Evolutionary conservation across 179 eudicot genomes (phyloP).

Genomic region (Patellifolia procumbens): DNA sequence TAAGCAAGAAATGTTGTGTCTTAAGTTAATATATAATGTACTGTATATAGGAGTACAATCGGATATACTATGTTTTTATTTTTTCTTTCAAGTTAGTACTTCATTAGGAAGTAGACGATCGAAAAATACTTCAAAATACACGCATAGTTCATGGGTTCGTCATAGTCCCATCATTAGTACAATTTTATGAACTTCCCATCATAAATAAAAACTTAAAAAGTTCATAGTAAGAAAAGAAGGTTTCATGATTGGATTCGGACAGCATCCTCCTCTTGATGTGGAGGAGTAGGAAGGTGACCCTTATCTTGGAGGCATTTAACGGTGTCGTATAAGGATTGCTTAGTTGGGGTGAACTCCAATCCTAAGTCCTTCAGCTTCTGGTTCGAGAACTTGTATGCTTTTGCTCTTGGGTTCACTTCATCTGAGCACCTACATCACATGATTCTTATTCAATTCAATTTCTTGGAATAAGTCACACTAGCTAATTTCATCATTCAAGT

Average conservation of each 20-base stretch:
- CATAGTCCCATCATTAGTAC: constrained; percentile 11
- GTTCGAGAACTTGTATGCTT: constrained; percentile 80
- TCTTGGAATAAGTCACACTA: neutral
- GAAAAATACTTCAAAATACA: neutral
- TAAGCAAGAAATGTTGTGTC: too few relatives aligned
- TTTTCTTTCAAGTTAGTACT: too few relatives aligned
- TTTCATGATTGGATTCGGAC: constrained; percentile 36
- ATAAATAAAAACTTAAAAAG: too few relatives aligned
- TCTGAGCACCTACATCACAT: constrained; percentile 73
- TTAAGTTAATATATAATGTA: too few relatives aligned
- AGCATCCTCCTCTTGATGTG: constrained; percentile 48
- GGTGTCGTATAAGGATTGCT: constrained; percentile 72
- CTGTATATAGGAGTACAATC: too few relatives aligned
- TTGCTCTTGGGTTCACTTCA: constrained; percentile 68
- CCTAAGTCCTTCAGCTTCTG: constrained; percentile 83
- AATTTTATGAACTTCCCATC: too few relatives aligned
- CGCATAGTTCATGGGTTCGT: neutral
- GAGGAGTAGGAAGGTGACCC: constrained; percentile 64
- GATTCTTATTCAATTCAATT: neutral
- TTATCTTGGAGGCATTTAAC: constrained; percentile 85
- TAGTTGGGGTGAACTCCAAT: constrained; percentile 64
- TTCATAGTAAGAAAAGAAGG: too few relatives aligned
- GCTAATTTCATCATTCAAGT: neutral
- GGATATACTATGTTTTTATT: too few relatives aligned
- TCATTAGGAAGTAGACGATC: neutral